Percentiles rank a stretch among this genome's conserved stretches.
Conservation (phyloP, 495 filamentous ascomycete genomes). For the Aspergillus nanangensis region DNA sequence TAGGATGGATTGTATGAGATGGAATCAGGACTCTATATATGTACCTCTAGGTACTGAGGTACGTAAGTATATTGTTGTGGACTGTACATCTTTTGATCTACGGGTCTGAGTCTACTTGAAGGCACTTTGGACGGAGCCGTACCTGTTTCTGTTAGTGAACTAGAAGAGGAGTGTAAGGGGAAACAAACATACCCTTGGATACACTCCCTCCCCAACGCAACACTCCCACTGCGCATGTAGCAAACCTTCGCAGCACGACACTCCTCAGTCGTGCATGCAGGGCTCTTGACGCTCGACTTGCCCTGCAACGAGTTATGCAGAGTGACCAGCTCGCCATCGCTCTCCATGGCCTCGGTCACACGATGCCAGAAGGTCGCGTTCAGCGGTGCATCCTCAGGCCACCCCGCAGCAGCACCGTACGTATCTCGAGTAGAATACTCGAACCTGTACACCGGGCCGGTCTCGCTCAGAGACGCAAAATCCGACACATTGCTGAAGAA, state of each 20-base stretch:
- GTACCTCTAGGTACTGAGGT: no score
- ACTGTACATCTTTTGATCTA: no score
- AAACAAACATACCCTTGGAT: slow-evolving; percentile 40
- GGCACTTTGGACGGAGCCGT: slow-evolving; percentile 29
- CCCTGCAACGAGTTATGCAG: slow-evolving; percentile 53
- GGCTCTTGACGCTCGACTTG: slow-evolving; percentile 44
- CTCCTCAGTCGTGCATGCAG: slow-evolving; percentile 44
- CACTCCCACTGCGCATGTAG: slow-evolving; percentile 56
- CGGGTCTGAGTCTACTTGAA: no score
- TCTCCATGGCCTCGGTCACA: slow-evolving; percentile 58
- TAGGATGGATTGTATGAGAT: no score
- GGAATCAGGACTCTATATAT: no score
- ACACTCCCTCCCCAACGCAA: slow-evolving; percentile 45
- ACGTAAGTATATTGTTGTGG: no score
- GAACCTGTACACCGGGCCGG: slow-evolving; percentile 41
- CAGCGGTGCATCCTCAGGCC: slow-evolving; percentile 45
- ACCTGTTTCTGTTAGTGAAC: slow-evolving; percentile 17
- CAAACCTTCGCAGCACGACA: slow-evolving; percentile 55
- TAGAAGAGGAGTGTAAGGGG: background rate
- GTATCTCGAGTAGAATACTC: slow-evolving; percentile 55
- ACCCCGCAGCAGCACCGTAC: slow-evolving; percentile 41
- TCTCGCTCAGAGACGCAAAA: slow-evolving; percentile 28
- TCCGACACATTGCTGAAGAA: slow-evolving; percentile 48
- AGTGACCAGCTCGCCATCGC: slow-evolving; percentile 38
- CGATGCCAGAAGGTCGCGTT: slow-evolving; percentile 56